Conservation (phyloP, 306 rosid genomes). For the Medicago arabica region DNA sequence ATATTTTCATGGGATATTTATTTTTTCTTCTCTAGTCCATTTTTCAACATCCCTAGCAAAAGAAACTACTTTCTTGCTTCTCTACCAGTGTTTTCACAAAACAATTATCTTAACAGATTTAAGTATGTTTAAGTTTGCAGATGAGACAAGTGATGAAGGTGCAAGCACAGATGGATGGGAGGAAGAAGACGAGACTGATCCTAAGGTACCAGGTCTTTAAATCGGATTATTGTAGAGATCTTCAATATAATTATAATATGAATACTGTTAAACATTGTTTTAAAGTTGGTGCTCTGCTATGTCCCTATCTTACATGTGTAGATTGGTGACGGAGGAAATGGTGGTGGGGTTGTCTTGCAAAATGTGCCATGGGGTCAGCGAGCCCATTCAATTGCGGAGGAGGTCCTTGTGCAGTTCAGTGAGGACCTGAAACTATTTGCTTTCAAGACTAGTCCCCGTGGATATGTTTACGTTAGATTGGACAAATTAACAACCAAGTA, state of each 20-base stretch:
- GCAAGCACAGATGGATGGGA: conserved; percentile 60
- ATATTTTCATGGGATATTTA: conserved; percentile 1
- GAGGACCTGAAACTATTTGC: conserved; percentile 75
- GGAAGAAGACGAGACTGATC: conserved; percentile 65
- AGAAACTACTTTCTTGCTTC: neutral
- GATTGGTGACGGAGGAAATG: conserved; percentile 89
- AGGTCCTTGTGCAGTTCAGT: conserved; percentile 58
- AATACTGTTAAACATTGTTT: conserved; percentile 5
- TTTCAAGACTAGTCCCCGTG: conserved; percentile 83
- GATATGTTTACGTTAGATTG: conserved; percentile 80
- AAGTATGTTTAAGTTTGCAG: conserved; percentile 45
- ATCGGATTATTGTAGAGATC: conserved; percentile 11
- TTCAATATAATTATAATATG: conserved; percentile 29
- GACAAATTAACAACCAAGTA: conserved; percentile 80
- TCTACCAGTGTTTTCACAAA: conserved; percentile 23
- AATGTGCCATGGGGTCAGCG: conserved; percentile 83
- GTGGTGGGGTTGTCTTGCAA: conserved; percentile 84
- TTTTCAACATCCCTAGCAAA: conserved; percentile 3
- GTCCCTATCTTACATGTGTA: conserved; percentile 29
- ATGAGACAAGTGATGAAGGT: conserved; percentile 56
- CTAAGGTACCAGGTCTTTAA: conserved; percentile 57
- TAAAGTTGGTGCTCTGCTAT: conserved; percentile 36
- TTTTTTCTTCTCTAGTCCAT: conserved; percentile 9
- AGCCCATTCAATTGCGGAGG: conserved; percentile 69
- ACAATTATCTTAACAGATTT: conserved; percentile 30